phyloP scores from a whole-genome alignment of 805 yeast genomes.

The Myxozyma udenii region DNA sequence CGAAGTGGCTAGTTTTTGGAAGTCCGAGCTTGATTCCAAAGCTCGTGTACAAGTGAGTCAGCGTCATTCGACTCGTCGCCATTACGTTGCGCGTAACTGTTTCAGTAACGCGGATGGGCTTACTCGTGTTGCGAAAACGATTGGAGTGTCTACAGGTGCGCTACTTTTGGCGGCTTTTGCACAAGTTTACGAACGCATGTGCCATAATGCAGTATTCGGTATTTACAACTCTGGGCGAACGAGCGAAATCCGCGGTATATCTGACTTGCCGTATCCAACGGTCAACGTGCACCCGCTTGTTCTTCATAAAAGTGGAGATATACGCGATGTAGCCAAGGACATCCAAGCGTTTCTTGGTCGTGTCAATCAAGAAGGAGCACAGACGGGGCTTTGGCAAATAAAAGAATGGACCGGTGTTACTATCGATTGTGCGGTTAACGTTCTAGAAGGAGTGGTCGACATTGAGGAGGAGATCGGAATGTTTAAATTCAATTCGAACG shows the following conservation, averaged over 20 bases:
- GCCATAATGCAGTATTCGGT: constrained; percentile 19
- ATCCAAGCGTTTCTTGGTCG: constrained; percentile 14
- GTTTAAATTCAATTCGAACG: background rate
- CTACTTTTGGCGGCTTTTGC: constrained; percentile 24
- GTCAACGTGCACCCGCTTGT: constrained; percentile 29
- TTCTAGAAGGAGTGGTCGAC: constrained; percentile 16
- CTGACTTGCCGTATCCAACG: constrained; percentile 22
- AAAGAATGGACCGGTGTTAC: constrained; percentile 20
- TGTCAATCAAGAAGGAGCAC: constrained; percentile 16
- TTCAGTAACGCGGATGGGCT: background rate
- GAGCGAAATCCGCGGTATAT: constrained; percentile 3
- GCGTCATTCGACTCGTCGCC: background rate
- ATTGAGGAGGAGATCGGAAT: constrained; percentile 2
- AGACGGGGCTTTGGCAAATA: constrained; percentile 19
- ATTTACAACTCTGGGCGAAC: constrained; percentile 32
- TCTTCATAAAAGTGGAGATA: background rate
- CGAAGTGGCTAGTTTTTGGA: no score
- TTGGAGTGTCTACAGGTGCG: background rate
- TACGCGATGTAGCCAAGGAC: constrained; percentile 11
- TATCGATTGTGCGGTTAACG: constrained; percentile 26
- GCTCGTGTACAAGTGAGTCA: no score
- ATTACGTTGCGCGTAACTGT: background rate
- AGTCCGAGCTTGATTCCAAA: no score
- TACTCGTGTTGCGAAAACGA: background rate
- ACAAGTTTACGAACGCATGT: background rate